Conservation (phyloP, 306 rosid species). For the Cucurbita maxima region DNA sequence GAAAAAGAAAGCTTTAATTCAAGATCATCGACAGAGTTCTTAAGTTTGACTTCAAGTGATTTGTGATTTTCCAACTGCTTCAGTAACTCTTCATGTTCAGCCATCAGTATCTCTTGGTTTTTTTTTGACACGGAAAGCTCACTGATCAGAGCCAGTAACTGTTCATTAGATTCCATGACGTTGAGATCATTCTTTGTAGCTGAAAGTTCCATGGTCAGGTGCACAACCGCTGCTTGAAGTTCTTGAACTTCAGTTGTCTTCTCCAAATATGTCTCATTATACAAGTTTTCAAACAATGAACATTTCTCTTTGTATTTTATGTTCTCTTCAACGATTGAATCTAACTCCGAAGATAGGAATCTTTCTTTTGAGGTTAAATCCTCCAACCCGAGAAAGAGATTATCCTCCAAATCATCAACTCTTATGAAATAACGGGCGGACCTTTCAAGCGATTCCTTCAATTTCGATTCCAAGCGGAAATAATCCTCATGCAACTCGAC, state of each 20-base stretch:
- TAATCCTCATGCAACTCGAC: conserved; percentile 15
- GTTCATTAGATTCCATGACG: conserved; percentile 14
- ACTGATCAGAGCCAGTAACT: conserved; percentile 10
- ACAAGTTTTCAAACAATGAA: conserved; percentile 10
- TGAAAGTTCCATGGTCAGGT: conserved; percentile 15
- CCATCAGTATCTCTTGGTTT: conserved; percentile 9
- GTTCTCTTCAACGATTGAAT: conserved; percentile 24
- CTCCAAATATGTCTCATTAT: conserved; percentile 18
- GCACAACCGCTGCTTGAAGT: conserved; percentile 18
- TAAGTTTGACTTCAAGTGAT: conserved; percentile 18
- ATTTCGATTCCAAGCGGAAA: conserved; percentile 21
- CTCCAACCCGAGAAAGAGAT: conserved; percentile 18
- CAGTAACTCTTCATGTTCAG: conserved; percentile 15
- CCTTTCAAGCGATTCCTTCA: conserved; percentile 16
- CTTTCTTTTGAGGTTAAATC: conserved; percentile 22
- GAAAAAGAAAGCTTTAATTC: conserved; percentile 20
- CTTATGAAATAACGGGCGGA: conserved; percentile 14
- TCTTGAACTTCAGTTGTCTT: conserved; percentile 20
- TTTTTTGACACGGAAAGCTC: conserved; percentile 17
- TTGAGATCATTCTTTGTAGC: conserved; percentile 16
- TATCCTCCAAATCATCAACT: conserved; percentile 18
- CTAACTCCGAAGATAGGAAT: conserved; percentile 18
- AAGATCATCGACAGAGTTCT: conserved; percentile 19
- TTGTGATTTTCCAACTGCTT: conserved; percentile 20
- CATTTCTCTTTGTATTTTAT: conserved; percentile 16